Conservation (phyloP, 306 rosid genomes). For the Begonia loranthoides region DNA sequence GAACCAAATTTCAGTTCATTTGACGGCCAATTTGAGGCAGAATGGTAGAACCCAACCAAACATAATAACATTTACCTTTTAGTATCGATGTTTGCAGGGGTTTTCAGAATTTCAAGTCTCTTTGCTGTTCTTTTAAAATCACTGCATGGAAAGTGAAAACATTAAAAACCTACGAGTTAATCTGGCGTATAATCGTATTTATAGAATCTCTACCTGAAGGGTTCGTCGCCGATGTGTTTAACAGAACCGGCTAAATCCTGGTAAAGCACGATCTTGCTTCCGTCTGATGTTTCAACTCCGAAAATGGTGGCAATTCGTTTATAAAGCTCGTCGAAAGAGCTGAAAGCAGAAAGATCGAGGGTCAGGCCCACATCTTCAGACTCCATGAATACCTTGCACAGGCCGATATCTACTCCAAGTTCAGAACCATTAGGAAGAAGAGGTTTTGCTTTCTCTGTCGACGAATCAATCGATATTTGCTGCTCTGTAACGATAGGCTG, state of each 20-base stretch:
- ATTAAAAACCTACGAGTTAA: not conserved
- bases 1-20: constrained; percentile 1
- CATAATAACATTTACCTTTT: constrained; percentile 32
- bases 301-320: constrained; percentile 68
- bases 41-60: not conserved
- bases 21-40: not conserved
- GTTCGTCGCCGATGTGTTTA: constrained; percentile 76
- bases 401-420: constrained; percentile 53
- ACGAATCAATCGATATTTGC: constrained; percentile 44
- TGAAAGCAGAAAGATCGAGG: constrained; percentile 46
- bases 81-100: constrained; percentile 34
- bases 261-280: constrained; percentile 66
- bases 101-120: constrained; percentile 57
- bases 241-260: constrained; percentile 58
- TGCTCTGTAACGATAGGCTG: constrained; percentile 94
- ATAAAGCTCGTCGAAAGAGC: constrained; percentile 76
- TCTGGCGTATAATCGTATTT: not conserved
- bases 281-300: constrained; percentile 58
- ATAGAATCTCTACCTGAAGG: constrained; percentile 46
- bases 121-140: constrained; percentile 73
- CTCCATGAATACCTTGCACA: constrained; percentile 89
- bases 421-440: constrained; percentile 32
- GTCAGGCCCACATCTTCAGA: constrained; percentile 91
- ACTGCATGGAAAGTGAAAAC: constrained; percentile 28
- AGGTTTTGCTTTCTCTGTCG: constrained; percentile 18